phyloP scores from a whole-genome alignment of 2,329 filamentous ascomycete species.

The Calonectria pseudoreteaudii region DNA sequence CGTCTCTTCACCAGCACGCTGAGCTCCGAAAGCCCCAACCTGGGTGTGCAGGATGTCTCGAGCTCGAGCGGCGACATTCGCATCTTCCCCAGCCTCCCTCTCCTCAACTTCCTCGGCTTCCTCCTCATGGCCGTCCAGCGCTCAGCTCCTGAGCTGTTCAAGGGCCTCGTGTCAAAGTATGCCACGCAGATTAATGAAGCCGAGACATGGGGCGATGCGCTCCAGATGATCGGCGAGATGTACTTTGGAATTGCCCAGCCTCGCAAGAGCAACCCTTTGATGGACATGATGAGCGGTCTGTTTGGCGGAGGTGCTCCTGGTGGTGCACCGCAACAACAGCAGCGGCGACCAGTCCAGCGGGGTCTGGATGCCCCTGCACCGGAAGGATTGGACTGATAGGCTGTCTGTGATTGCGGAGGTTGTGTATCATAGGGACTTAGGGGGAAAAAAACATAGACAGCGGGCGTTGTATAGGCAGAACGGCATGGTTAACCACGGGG shows the following conservation, averaged over 20 bases:
- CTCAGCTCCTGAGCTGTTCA: slow-evolving; percentile 81
- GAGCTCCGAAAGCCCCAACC: slow-evolving; percentile 56
- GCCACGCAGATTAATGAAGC: slow-evolving; percentile 81
- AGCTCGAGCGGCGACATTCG: slow-evolving; percentile 78
- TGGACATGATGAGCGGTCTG: slow-evolving; percentile 98
- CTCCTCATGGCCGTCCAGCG: slow-evolving; percentile 87
- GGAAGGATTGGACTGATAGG: slow-evolving; percentile 68
- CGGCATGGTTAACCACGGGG: slow-evolving; percentile 47
- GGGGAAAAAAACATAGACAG: slow-evolving; percentile 39
- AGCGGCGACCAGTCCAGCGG: slow-evolving; percentile 57
- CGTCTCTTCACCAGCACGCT: slow-evolving; percentile 67
- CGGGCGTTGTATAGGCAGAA: slow-evolving; percentile 39
- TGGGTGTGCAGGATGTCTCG: slow-evolving; percentile 86
- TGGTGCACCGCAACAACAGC: slow-evolving; percentile 50
- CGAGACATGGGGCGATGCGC: slow-evolving; percentile 81
- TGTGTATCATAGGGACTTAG: slow-evolving; percentile 41
- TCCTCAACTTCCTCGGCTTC: slow-evolving; percentile 93
- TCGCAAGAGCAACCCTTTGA: slow-evolving; percentile 88
- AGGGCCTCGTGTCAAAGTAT: slow-evolving; percentile 86
- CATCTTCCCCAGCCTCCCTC: slow-evolving; percentile 90
- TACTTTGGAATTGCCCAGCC: slow-evolving; percentile 95
- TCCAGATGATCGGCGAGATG: slow-evolving; percentile 93
- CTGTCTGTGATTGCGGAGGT: slow-evolving; percentile 9
- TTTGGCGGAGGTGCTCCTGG: slow-evolving; percentile 79
- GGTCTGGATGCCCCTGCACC: slow-evolving; percentile 63